Evolutionary conservation across 495 filamentous ascomycete species (phyloP), one percentile per base, ranked within the genome.

Genomic region (Staphylotrichum longicolle): DNA sequence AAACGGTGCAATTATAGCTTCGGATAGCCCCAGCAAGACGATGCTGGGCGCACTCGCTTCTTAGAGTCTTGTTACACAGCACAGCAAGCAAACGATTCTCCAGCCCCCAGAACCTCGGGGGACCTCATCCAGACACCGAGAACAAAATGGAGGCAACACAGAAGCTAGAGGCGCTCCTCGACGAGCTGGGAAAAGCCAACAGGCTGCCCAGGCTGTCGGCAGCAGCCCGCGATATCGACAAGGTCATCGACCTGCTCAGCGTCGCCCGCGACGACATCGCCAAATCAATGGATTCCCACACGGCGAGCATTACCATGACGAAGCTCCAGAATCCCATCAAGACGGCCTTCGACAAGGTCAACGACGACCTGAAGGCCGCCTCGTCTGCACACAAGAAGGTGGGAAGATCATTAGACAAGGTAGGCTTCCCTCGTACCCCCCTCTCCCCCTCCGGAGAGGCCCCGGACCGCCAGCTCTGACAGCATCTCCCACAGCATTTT

Each of bases 311-410:
- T 33, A 89, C 85, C 15, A 78, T 98, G 39, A 87, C 88, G 3
- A 94, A 89, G 70, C 85, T 95, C 9, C 91, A 96, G 67, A 92
- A 86, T 63, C 88, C 91, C 1, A 77, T 94, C 42, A 91, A 90
- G 65, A 74, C 85, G 40, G 85, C 87, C 1, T 86, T 98, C 59
- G 90, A 95, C 32, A 79, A 79, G 9, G 82, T 96, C 47, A 89
- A 88, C 61, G 87, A 88, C 45, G 86, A 86, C 67, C 79, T 97
- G 55, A 93, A 91, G 67, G 87, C 89, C 50, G 86, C 91, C 5
- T 85, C 96, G 57, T 85, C 83, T 61, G 83, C 86, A 3, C 83
- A 94, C 35, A 91, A 85, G 68, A 88, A 87, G 51, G 93, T 94
- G 74, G 85, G 85, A 57, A 96, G 92, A 66, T 82, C 88, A 3